These are phyloP conservation scores for Veloboletus limbatus DNA, from an alignment of 1,284 basidiomycete species.

Conservation along the genomic window DNA sequence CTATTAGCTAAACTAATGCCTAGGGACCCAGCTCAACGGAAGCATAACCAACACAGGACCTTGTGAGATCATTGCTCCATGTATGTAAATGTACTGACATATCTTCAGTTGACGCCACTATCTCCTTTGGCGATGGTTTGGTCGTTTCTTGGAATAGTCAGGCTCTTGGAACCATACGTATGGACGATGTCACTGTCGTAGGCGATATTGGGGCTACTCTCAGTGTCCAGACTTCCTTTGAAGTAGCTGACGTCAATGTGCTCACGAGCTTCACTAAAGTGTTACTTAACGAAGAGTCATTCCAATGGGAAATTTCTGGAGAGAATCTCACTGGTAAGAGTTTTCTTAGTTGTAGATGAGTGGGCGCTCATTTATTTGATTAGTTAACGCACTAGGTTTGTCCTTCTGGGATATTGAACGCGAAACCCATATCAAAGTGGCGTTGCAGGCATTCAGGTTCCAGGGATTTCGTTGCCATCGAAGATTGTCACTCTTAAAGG, in stretches of 20 bases:
- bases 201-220: slow-evolving; percentile 66
- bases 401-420: slow-evolving; percentile 1
- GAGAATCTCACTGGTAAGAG: slow-evolving; percentile 57
- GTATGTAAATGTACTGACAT: slow-evolving; percentile 9
- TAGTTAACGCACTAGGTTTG: slow-evolving; percentile 56
- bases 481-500: slow-evolving; percentile 71
- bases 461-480: slow-evolving; percentile 50
- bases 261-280: slow-evolving; percentile 68
- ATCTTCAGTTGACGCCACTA: slow-evolving; percentile 62
- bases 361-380: slow-evolving; percentile 8
- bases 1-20: slow-evolving; percentile 6
- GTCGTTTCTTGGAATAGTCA: slow-evolving; percentile 62
- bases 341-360: neutral
- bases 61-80: slow-evolving; percentile 43
- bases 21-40: slow-evolving; percentile 59
- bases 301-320: slow-evolving; percentile 74
- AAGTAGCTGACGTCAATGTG: slow-evolving; percentile 57
- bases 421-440: neutral
- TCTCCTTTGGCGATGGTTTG: slow-evolving; percentile 65
- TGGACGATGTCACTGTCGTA: slow-evolving; percentile 55
- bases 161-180: slow-evolving; percentile 59
- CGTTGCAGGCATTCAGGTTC: slow-evolving; percentile 51
- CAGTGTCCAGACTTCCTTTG: slow-evolving; percentile 54
- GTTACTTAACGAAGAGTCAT: slow-evolving; percentile 64
- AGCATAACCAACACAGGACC: slow-evolving; percentile 74